phyloP scores from a whole-genome alignment of 441 rosid species.

The Brassica balearica region DNA sequence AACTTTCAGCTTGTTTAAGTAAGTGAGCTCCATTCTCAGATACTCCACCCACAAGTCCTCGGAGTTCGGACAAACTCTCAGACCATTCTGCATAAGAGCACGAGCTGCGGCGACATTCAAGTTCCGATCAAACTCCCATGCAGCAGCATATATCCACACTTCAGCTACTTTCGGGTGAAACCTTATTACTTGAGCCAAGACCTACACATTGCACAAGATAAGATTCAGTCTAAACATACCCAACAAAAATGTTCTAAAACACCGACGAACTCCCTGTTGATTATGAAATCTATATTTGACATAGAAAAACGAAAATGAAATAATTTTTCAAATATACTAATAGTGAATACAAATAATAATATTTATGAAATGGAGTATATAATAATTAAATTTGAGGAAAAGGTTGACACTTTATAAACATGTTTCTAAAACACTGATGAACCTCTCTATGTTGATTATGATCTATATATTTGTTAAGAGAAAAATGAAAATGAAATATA shows the following conservation, averaged over 20 bases:
- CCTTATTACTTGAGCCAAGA: constrained; percentile 80
- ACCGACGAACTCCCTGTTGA: neutral
- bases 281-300: neutral
- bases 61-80: constrained; percentile 77
- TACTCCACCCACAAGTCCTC: constrained; percentile 95
- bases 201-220: constrained; percentile 48
- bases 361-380: too few species aligned
- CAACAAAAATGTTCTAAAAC: neutral
- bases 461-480: neutral
- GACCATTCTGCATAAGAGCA: constrained; percentile 89
- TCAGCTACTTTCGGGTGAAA: constrained; percentile 89
- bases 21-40: constrained; percentile 90
- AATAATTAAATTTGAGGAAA: too few species aligned
- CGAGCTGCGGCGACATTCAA: constrained; percentile 86
- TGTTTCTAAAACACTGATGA: neutral
- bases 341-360: too few species aligned
- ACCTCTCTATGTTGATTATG: neutral
- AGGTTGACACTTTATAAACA: neutral
- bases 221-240: neutral
- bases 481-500: neutral
- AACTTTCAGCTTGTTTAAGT: constrained; percentile 83
- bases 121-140: constrained; percentile 93
- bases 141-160: constrained; percentile 96
- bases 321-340: neutral
- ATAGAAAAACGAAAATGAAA: neutral